Evolutionary conservation across 1,139 yeast species (phyloP), one percentile per base, ranked within the genome.

Genomic region (Chernovozyma aurita): DNA sequence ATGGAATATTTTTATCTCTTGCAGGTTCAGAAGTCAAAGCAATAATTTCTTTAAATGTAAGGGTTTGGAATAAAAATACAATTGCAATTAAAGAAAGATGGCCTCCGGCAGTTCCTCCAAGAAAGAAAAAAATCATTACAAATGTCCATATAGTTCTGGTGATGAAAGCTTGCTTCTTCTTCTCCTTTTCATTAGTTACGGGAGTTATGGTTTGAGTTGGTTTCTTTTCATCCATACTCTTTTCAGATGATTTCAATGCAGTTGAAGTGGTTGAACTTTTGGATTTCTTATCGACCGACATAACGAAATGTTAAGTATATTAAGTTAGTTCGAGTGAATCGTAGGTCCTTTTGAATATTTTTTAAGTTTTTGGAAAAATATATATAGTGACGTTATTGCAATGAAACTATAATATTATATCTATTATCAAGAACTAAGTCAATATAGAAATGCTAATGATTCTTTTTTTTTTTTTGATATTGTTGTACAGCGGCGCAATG

Each of bases 71-170:
- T 12, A 80, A 51, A 31, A 85, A 67, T 31, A 92, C 87, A 43
- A 86, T 64, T 4, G 75, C 59, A 42, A 90, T 85, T 42, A 90
- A 74, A 66, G 90, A 80, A 36, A 84, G 65, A 55, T 90, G 97
- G 24, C 99, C 99, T 4, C 92, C 78, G n/a, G 86, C 80, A 35
- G 92, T 65, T 21, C 84, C 70, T 20, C 73, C 61, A 46, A 88
- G 76, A 59, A 92, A 85, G 8, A 79, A 80, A 16, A 69, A 63
- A 45, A 92, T 83, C 97, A 92, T 90, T 21, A 92, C 88, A 50
- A 92, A 59, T 0, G 97, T 85, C 97, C 97, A 92, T 35, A 85
- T 70, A n/a, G 97, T 84, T 49, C 99, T 77, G 27, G 90, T 86
- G 37, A 87, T 59, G 53, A 92, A 88, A 32, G 88, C 85, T 60